Conservation (phyloP, 2,329 filamentous ascomycete genomes). For the Fonsecaea monophora region DNA sequence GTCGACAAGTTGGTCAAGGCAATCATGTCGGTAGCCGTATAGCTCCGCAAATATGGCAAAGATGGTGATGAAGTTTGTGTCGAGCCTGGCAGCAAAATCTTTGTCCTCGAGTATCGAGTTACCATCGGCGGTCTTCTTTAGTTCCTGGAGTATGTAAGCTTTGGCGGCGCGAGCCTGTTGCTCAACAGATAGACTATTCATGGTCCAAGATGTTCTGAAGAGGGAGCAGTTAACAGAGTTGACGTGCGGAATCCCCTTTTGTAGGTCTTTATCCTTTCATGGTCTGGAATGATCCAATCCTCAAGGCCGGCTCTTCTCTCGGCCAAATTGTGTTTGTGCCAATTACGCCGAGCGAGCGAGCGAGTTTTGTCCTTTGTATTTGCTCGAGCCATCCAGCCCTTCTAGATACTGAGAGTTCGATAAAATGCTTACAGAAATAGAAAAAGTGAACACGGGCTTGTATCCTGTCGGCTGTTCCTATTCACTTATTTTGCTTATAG, state of each 20-base stretch:
- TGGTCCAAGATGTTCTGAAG: background rate
- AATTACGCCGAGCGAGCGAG: slow-evolving; percentile 21
- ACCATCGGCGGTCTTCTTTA: slow-evolving; percentile 34
- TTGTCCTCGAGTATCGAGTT: slow-evolving; percentile 31
- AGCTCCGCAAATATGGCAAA: slow-evolving; percentile 40
- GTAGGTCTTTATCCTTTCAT: background rate
- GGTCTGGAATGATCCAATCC: background rate
- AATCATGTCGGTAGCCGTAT: slow-evolving; percentile 39
- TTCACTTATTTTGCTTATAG: no score
- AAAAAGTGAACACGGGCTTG: no score
- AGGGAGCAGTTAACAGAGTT: background rate
- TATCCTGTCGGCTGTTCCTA: no score
- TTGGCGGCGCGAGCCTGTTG: slow-evolving; percentile 38
- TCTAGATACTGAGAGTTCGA: no score
- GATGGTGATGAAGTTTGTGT: slow-evolving; percentile 39
- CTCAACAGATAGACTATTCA: slow-evolving; percentile 35
- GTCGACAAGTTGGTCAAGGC: slow-evolving; percentile 38
- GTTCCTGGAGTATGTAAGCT: slow-evolving; percentile 38
- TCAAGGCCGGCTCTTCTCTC: slow-evolving; percentile 23
- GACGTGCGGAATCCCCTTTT: background rate
- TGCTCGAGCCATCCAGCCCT: no score
- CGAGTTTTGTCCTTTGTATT: background rate
- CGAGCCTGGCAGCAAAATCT: slow-evolving; percentile 33
- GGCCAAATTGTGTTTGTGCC: slow-evolving; percentile 18
- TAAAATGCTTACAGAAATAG: no score